Evolutionary conservation across 2,329 filamentous ascomycete species (phyloP), one percentile per base, ranked within the genome.

Genomic region (Aspergillus chevalieri): DNA sequence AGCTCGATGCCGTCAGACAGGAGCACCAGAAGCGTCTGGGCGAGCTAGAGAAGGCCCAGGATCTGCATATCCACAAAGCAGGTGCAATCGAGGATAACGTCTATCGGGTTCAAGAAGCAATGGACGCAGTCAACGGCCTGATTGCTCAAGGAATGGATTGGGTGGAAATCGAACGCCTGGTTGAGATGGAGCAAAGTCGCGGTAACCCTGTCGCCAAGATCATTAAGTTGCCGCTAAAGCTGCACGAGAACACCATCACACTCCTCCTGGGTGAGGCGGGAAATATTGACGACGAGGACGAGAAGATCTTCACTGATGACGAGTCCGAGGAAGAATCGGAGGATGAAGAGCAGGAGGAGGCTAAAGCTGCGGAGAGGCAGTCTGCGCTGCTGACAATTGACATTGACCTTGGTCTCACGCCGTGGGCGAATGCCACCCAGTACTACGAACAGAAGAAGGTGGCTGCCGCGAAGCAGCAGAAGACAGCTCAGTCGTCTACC

Each of bases 61-160:
- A 86, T 44, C 64, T 94, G 41, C 95, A 97, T 60, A 78, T 89
- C 26, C 84, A 87, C 48, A 97, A 95, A 67, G 93, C 92, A 2
- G 85, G 85, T 48, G 89, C 91, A 0, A 93, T 98, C 39, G 83
- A 95, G 66, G 88, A 89, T 19, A 97, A 98, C 61, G 78, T 89
- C 1, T 89, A 95, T 63, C 82, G 90, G 46, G 91, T 97, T 0
- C 87, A 95, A 65, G 93, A 97, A 71, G 90, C 89, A 4, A 90
- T 90, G 66, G 88, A 90, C 65, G 90, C 93, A 3, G 85, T 98
- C 47, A 97, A 95, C 66, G 88, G 89, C 0, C 74, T 97, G n/a
- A 82, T 98, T 52, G 82, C 82, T 4, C 89, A 95, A 63, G 92
- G 92, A 9, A 97, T 97, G 90, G 93, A 98, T 61, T 98, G 93